These are phyloP conservation scores for Ilyonectria robusta DNA, from an alignment of 2,329 filamentous ascomycete genomes.

Conservation along the genomic window DNA sequence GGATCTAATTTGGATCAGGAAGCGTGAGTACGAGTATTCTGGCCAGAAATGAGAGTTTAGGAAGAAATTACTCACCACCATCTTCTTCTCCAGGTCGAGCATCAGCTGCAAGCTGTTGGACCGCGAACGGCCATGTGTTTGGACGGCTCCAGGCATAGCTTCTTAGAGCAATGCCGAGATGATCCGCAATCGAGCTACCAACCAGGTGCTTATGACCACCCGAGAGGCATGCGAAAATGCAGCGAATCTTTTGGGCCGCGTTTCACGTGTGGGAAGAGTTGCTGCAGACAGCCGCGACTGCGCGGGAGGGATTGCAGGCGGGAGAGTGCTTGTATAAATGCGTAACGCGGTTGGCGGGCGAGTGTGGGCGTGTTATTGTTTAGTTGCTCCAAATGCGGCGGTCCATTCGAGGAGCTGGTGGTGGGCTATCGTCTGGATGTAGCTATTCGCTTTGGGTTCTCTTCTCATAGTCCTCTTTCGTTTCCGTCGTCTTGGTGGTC, in stretches of 20 bases:
- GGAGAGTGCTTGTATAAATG: not conserved
- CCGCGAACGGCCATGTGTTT: conserved; percentile 40
- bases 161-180: conserved; percentile 28
- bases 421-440: not conserved
- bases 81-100: conserved; percentile 71
- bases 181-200: conserved; percentile 25
- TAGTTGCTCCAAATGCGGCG: not conserved
- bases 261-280: conserved; percentile 29
- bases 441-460: not conserved
- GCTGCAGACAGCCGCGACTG: conserved; percentile 38
- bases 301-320: conserved; percentile 5
- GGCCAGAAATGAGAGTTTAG: not conserved
- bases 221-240: conserved; percentile 19
- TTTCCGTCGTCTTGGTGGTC: conserved; percentile 1
- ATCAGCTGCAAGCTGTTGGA: conserved; percentile 70
- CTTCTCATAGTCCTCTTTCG: conserved; percentile 17
- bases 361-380: conserved; percentile 1
- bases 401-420: conserved; percentile 1
- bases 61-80: conserved; percentile 63
- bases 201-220: conserved; percentile 18
- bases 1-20: conserved; percentile 11
- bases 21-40: conserved; percentile 8
- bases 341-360: conserved; percentile 1
- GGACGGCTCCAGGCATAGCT: conserved; percentile 37
- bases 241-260: not conserved